Evolutionary conservation across 495 filamentous ascomycete genomes (phyloP).

Genomic region (Paragyromitra xinjiangensis): DNA sequence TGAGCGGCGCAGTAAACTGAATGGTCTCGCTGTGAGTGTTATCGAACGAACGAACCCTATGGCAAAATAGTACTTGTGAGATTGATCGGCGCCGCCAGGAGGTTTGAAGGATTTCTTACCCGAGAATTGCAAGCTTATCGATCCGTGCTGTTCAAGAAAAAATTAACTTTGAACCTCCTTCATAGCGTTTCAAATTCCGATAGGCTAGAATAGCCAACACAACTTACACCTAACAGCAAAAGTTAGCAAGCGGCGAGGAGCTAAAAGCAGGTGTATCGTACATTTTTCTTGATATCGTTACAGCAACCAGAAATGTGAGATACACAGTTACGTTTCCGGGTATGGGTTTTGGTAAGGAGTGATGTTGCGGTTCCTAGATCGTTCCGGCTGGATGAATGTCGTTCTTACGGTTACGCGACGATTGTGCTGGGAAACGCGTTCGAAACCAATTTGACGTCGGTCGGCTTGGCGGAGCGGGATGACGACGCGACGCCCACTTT

Average conservation of each 20-base stretch:
- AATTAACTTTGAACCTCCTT: constrained; percentile 21
- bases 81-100: constrained; percentile 3
- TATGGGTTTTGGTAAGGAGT: constrained; percentile 23
- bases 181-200: constrained; percentile 7
- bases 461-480: constrained; percentile 38
- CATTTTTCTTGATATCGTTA: constrained; percentile 29
- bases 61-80: constrained; percentile 32
- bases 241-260: constrained; percentile 28
- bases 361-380: constrained; percentile 34
- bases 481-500: constrained; percentile 22
- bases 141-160: constrained; percentile 70
- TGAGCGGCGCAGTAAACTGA: constrained; percentile 86
- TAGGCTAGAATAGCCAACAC: constrained; percentile 6
- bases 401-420: constrained; percentile 6
- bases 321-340: constrained; percentile 13
- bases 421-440: constrained; percentile 47
- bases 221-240: constrained; percentile 48
- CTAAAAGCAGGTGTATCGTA: constrained; percentile 18
- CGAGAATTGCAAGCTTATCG: constrained; percentile 85
- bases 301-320: constrained; percentile 13
- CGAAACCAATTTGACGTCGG: constrained; percentile 32
- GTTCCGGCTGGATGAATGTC: constrained; percentile 22
- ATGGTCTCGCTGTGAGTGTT: constrained; percentile 80
- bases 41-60: constrained; percentile 90
- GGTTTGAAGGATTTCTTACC: constrained; percentile 62